phyloP scores from a whole-genome alignment of 1,284 basidiomycete species.

The Athelia psychrophila region DNA sequence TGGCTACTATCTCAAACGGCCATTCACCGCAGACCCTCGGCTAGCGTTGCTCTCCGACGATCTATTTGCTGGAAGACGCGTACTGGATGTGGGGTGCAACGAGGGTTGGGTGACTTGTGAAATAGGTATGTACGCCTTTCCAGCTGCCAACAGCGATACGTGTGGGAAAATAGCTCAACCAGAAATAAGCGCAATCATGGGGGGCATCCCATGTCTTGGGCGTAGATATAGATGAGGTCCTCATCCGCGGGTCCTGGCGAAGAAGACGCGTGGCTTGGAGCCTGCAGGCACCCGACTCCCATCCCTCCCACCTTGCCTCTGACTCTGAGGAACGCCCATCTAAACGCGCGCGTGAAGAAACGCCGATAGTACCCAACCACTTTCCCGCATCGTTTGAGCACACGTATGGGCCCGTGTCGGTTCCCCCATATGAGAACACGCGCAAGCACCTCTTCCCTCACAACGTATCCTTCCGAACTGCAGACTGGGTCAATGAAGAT shows the following conservation, averaged over 20 bases:
- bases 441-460: constrained; percentile 59
- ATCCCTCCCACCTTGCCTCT: background rate
- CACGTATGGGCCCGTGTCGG: constrained; percentile 68
- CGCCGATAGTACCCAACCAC: constrained; percentile 34
- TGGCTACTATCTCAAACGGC: constrained; percentile 73
- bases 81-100: constrained; percentile 83
- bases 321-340: constrained; percentile 6
- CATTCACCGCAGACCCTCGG: constrained; percentile 54
- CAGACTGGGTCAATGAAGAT: constrained; percentile 64
- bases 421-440: constrained; percentile 41
- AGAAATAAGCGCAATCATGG: constrained; percentile 54
- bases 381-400: constrained; percentile 77
- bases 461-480: constrained; percentile 65
- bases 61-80: constrained; percentile 51
- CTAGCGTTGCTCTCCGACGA: constrained; percentile 52
- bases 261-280: constrained; percentile 69
- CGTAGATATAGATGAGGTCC: constrained; percentile 76
- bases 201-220: constrained; percentile 65
- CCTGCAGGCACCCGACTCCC: constrained; percentile 42
- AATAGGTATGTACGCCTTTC: constrained; percentile 49
- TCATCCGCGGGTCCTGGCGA: constrained; percentile 72
- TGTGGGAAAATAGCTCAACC: too few relatives aligned
- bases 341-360: constrained; percentile 21
- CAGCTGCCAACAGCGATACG: too few relatives aligned
- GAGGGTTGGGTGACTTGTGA: constrained; percentile 81